A percentile compares a stretch with the other conserved stretches of the same genome.
Conservation (phyloP, 2,329 filamentous ascomycete species). For the Clonostachys rosea region DNA sequence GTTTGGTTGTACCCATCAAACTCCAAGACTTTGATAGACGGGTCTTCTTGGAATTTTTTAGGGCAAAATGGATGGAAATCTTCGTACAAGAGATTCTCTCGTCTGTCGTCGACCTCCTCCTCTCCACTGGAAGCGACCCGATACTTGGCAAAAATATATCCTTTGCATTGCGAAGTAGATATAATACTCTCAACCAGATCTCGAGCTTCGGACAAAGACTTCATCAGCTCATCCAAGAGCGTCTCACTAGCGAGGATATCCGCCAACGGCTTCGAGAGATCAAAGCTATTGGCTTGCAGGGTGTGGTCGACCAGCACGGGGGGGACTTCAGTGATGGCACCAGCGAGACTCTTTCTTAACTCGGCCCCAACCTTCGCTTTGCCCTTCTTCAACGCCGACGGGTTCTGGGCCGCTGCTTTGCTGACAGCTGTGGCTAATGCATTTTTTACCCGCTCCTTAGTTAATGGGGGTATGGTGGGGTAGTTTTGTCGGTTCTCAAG, state of each 20-base stretch:
- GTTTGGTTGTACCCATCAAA: conserved; percentile 88
- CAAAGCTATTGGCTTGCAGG: conserved; percentile 65
- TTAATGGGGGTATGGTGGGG: conserved; percentile 67
- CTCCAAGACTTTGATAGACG: conserved; percentile 63
- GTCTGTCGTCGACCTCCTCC: conserved; percentile 20
- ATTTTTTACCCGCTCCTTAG: conserved; percentile 64
- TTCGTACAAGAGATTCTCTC: conserved; percentile 67
- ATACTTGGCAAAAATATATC: conserved; percentile 83
- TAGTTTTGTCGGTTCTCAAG: conserved; percentile 83
- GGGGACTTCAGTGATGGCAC: conserved; percentile 83
- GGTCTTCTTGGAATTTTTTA: conserved; percentile 67
- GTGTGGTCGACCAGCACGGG: conserved; percentile 86
- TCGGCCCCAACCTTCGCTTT: conserved; percentile 72
- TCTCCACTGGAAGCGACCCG: conserved; percentile 17
- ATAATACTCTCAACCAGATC: conserved; percentile 66
- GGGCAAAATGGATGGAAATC: conserved; percentile 95
- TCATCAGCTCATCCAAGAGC: conserved; percentile 62
- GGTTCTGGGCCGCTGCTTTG: conserved; percentile 43
- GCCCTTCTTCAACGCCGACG: conserved; percentile 51
- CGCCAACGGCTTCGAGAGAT: conserved; percentile 61
- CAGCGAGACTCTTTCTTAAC: conserved; percentile 73
- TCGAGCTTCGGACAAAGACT: conserved; percentile 65
- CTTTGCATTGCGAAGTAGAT: conserved; percentile 59
- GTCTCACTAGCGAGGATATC: conserved; percentile 64
- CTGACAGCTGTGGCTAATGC: conserved; percentile 65